Percentiles rank a stretch among this genome's conserved stretches.
Conservation (phyloP, 345 rosid species). For the Salix udensis region DNA sequence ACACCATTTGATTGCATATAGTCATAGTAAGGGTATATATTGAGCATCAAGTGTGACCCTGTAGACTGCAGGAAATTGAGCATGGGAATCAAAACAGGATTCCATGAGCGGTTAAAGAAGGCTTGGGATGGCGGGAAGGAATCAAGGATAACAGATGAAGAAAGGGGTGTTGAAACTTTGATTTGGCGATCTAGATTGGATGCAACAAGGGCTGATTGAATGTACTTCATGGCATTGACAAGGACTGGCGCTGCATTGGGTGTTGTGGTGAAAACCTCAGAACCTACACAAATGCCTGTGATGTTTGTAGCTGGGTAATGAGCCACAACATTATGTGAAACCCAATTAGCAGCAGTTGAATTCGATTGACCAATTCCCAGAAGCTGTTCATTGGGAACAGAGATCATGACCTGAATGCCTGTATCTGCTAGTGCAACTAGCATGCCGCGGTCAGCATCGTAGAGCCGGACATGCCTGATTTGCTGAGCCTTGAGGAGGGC, state of each 20-base stretch:
- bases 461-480: slow-evolving; percentile 74
- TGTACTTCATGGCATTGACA: slow-evolving; percentile 74
- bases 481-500: slow-evolving; percentile 84
- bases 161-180: slow-evolving; percentile 83
- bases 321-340: slow-evolving; percentile 70
- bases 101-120: slow-evolving; percentile 86
- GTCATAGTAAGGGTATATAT: slow-evolving; percentile 85
- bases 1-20: slow-evolving; percentile 74
- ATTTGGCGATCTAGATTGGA: slow-evolving; percentile 82
- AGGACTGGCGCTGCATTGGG: slow-evolving; percentile 81
- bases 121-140: slow-evolving; percentile 99
- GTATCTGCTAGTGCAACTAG: slow-evolving; percentile 84
- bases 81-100: slow-evolving; percentile 81
- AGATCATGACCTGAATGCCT: slow-evolving; percentile 76
- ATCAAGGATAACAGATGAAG: slow-evolving; percentile 84
- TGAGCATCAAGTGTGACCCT: slow-evolving; percentile 75
- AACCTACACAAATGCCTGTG: slow-evolving; percentile 95
- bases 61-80: slow-evolving; percentile 86
- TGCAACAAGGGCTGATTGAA: slow-evolving; percentile 84
- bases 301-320: slow-evolving; percentile 95
- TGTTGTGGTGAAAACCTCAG: slow-evolving; percentile 68
- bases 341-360: slow-evolving; percentile 98
- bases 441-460: slow-evolving; percentile 78
- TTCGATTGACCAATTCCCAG: slow-evolving; percentile 97
- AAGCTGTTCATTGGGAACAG: slow-evolving; percentile 89